Conservation (phyloP, 1,284 basidiomycete genomes). For the Leccinum discolor region DNA sequence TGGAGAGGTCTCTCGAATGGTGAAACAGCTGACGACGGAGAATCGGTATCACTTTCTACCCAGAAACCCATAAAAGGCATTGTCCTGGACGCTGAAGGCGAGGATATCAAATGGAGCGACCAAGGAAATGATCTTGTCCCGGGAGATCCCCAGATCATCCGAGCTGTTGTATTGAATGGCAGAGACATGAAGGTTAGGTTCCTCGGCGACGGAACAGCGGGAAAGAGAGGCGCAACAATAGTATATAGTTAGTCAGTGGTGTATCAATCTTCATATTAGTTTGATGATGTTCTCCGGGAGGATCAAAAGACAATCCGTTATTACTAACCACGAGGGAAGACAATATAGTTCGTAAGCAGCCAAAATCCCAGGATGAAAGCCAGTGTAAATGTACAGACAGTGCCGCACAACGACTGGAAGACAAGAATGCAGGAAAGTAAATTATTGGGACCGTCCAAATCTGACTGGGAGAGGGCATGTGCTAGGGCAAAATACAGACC, state of each 20-base stretch:
- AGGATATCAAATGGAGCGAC: slow-evolving; percentile 78
- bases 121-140: slow-evolving; percentile 89
- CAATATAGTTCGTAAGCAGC: slow-evolving; percentile 31
- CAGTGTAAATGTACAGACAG: slow-evolving; percentile 31
- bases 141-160: slow-evolving; percentile 72
- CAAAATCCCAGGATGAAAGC: slow-evolving; percentile 27
- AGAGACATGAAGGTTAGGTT: slow-evolving; percentile 67
- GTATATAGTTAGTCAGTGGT: background rate
- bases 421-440: slow-evolving; percentile 23
- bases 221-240: slow-evolving; percentile 15
- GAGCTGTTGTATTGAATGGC: slow-evolving; percentile 64
- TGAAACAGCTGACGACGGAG: slow-evolving; percentile 52
- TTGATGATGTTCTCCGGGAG: background rate
- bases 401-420: slow-evolving; percentile 23
- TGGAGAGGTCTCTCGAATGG: too few species aligned
- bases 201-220: slow-evolving; percentile 74
- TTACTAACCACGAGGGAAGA: slow-evolving; percentile 42
- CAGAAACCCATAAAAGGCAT: slow-evolving; percentile 85
- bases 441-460: slow-evolving; percentile 35
- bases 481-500: slow-evolving; percentile 18
- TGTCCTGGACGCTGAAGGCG: slow-evolving; percentile 76
- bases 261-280: slow-evolving; percentile 1
- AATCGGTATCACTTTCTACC: slow-evolving; percentile 61
- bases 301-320: slow-evolving; percentile 10
- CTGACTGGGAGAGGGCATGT: slow-evolving; percentile 19